Base-by-base conservation (phyloP, 495 filamentous ascomycete genomes). In the Lasiosphaeria hispida region DNA sequence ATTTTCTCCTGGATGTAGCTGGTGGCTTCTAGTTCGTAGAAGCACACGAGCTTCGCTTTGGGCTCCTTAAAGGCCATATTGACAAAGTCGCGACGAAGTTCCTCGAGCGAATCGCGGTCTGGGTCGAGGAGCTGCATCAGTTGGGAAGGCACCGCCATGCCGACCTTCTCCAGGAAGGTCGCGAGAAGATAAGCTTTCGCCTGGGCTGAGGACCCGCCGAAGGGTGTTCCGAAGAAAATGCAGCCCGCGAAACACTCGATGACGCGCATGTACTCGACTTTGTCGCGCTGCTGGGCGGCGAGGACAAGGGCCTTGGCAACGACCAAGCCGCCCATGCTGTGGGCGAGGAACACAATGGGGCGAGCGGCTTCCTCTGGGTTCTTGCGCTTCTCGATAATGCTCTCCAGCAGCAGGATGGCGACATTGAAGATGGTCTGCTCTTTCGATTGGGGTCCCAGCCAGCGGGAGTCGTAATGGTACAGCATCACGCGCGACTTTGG, bases 401-500 rank as follows among this genome's bases (percentile, higher is more conserved):
- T 44, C 17, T 54, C 52, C 8, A 58, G 56, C 11, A 58, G 47
- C 56, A 51, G 47, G 39, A 13, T 48, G 56, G 36, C 47, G 47
- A 51, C 56, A 35, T 58, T 58, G 56, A 43, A 40, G 14, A 58
- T 38, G 39, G 39, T 51, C 30, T 58, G 56, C 37, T 51, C 56
- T 51, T 58, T 49, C 9, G 56, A 38, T 17, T 58, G 17, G 36
- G 23, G 43, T 10, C 56, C 56, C 35, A 51, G 38, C 56, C 56
- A 58, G n/a, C 48, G 45, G 10, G 56, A 58, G 56, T 58, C 56
- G 47, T 58, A 58, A 30, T 52, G 38, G 39, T 58, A 52, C 15
- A 58, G 56, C 36, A 52, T 30, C 37, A 58, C 56, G 7, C 56
- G 56, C 17, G 56, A 38, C n/a, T 50, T 58, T 10, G 56, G 56